phyloP scores from a whole-genome alignment of 352 stramenopile species.

The Globisporangium iwayamae region DNA sequence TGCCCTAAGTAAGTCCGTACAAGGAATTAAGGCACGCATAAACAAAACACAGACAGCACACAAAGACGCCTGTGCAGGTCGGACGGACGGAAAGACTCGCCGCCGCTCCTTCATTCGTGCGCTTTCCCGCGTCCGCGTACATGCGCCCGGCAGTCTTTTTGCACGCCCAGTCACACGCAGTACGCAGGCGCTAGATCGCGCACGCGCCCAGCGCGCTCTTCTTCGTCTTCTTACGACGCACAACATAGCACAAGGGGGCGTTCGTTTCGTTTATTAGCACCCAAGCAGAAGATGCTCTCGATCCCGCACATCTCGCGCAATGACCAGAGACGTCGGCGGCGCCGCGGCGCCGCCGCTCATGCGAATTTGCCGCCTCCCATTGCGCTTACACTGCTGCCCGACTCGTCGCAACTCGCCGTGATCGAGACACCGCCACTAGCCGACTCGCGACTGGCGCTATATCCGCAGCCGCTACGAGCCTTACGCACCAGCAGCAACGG shows the following conservation, averaged over 20 bases:
- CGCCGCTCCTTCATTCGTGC: not conserved
- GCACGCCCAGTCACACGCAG: not conserved
- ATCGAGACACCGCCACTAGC: constrained; percentile 4
- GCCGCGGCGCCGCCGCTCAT: too few species aligned
- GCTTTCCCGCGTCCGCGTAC: not conserved
- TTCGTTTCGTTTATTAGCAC: not conserved
- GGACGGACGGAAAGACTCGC: not conserved
- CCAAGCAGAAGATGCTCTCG: constrained; percentile 18
- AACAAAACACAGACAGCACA: not conserved
- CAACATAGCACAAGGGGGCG: not conserved
- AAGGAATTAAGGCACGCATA: too few species aligned
- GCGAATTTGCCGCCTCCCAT: not conserved
- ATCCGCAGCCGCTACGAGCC: not conserved
- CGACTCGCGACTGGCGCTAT: not conserved
- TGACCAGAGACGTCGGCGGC: constrained; percentile 8
- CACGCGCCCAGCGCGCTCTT: not conserved
- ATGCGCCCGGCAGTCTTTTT: not conserved
- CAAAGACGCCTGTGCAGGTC: not conserved
- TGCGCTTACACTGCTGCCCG: constrained; percentile 10
- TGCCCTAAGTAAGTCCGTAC: too few species aligned
- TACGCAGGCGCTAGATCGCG: not conserved
- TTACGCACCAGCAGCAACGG: not conserved
- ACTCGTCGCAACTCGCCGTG: constrained; percentile 15
- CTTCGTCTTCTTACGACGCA: not conserved
- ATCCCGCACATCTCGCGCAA: constrained; percentile 28